Conservation (phyloP, 2,329 filamentous ascomycete species). For the Ascochyta viciae-villosae region DNA sequence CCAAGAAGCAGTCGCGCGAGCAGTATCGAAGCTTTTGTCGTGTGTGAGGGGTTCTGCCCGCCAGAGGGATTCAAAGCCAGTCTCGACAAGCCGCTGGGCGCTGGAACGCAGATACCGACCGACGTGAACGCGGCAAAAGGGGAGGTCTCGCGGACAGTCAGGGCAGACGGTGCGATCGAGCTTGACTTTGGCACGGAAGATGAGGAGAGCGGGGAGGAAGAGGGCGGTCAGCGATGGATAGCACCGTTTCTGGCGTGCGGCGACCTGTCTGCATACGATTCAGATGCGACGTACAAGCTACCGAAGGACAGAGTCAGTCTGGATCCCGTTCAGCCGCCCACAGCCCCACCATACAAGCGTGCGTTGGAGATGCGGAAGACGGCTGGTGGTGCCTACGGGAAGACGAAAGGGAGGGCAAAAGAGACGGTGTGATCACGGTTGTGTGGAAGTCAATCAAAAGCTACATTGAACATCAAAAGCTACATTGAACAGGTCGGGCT, state of each 20-base stretch:
- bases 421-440: neutral
- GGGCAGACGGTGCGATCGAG: conserved; percentile 58
- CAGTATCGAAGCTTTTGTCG: conserved; percentile 95
- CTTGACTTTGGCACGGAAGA: conserved; percentile 55
- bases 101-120: conserved; percentile 62
- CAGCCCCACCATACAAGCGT: conserved; percentile 91
- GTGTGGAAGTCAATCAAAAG: neutral
- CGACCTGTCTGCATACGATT: conserved; percentile 92
- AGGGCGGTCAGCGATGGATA: conserved; percentile 74
- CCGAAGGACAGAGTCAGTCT: conserved; percentile 86
- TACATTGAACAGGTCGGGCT: too few relatives aligned
- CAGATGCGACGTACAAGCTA: conserved; percentile 90
- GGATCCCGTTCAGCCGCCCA: conserved; percentile 93
- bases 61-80: conserved; percentile 78
- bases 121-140: conserved; percentile 22
- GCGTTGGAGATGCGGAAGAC: conserved; percentile 84
- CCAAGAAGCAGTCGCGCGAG: conserved; percentile 93
- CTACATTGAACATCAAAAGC: too few relatives aligned
- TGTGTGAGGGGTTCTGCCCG: conserved; percentile 87
- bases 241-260: conserved; percentile 97
- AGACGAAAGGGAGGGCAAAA: conserved; percentile 59
- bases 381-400: conserved; percentile 78
- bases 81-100: conserved; percentile 76
- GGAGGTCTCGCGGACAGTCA: conserved; percentile 37
- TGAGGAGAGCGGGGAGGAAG: conserved; percentile 45